Evolutionary conservation across 306 rosid species (phyloP).

Genomic region (Malus orientalis): DNA sequence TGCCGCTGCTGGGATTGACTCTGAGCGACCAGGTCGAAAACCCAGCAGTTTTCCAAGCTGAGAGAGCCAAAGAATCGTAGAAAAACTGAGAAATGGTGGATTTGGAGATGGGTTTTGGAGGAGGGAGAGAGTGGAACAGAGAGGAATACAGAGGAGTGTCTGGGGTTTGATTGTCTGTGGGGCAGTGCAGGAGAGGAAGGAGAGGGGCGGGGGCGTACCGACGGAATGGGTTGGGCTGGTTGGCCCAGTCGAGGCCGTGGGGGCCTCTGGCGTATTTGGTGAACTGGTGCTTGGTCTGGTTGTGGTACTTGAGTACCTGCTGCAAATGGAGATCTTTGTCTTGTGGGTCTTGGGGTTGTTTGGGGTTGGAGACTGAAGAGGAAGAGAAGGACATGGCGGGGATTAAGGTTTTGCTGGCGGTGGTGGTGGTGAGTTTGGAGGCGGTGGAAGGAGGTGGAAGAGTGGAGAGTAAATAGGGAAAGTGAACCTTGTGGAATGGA

Average conservation of each 20-base stretch:
- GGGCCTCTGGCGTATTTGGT: conserved; percentile 73
- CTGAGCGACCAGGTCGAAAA: conserved; percentile 83
- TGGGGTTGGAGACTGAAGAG: conserved; percentile 20
- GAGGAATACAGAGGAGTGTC: conserved; percentile 60
- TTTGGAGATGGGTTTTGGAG: conserved; percentile 61
- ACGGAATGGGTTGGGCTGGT: conserved; percentile 98
- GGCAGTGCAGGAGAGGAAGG: conserved; percentile 53
- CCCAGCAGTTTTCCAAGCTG: conserved; percentile 74
- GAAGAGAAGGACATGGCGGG: conserved; percentile 43
- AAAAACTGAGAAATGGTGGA: conserved; percentile 67
- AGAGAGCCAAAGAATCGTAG: conserved; percentile 74
- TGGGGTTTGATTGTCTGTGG: conserved; percentile 12
- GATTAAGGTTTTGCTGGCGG: neutral
- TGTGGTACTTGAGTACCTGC: conserved; percentile 60
- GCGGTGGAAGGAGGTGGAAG: conserved; percentile 35
- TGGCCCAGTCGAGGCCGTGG: conserved; percentile 89
- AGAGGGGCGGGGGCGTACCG: conserved; percentile 60
- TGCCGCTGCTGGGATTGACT: conserved; percentile 90
- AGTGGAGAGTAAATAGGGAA: conserved; percentile 12
- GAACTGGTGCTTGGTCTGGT: conserved; percentile 72
- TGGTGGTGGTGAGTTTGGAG: neutral
- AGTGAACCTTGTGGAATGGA: conserved; percentile 24
- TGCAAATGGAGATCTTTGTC: conserved; percentile 32
- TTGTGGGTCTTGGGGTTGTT: conserved; percentile 7
- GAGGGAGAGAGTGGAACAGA: conserved; percentile 53